Conservation (phyloP, 495 filamentous ascomycete species). For the Penicillium pancosmium region DNA sequence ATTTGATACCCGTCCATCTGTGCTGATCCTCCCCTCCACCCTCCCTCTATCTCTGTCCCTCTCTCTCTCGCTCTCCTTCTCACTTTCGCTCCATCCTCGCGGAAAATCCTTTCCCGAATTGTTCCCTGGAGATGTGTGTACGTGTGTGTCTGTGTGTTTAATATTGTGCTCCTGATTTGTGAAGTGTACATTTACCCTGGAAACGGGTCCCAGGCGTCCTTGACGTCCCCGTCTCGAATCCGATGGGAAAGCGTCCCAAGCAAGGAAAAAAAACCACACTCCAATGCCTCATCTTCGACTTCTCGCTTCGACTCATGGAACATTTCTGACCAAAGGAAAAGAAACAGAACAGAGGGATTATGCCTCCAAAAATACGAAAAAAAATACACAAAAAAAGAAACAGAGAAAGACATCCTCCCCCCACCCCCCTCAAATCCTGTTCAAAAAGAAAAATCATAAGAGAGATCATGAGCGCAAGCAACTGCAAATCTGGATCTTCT, state of each 20-base stretch:
- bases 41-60: slow-evolving; percentile 4
- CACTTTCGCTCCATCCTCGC: slow-evolving; percentile 1
- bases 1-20: slow-evolving; percentile 49
- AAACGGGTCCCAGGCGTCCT: not conserved
- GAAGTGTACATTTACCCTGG: slow-evolving; percentile 28
- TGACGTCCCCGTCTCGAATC: not conserved
- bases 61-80: not conserved
- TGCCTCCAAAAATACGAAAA: slow-evolving; percentile 3
- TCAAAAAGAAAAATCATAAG: slow-evolving; percentile 20
- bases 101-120: not conserved
- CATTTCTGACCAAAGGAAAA: not conserved
- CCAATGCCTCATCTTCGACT: not conserved
- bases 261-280: not conserved
- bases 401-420: not conserved
- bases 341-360: not conserved
- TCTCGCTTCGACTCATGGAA: slow-evolving; percentile 4
- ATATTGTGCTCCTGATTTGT: slow-evolving; percentile 15
- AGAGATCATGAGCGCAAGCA: slow-evolving; percentile 40
- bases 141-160: not conserved
- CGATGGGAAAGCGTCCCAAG: slow-evolving; percentile 1
- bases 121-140: not conserved
- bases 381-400: slow-evolving; percentile 26
- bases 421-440: not conserved
- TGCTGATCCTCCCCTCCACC: slow-evolving; percentile 29
- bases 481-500: slow-evolving; percentile 35